Conservation (phyloP, 306 rosid genomes). For the Quercus cerris region DNA sequence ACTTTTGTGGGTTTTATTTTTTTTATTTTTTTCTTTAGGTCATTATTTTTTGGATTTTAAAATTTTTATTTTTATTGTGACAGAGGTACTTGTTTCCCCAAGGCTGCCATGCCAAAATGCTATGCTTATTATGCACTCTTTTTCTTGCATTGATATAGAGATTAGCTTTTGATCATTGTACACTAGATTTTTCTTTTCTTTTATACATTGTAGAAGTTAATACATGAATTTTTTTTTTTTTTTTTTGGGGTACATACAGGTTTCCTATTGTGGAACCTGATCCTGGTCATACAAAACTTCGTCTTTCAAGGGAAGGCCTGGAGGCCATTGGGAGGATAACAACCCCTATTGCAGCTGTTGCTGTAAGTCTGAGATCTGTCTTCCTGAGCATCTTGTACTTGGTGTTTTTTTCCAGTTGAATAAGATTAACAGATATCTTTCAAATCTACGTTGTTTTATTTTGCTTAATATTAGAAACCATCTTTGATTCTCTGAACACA, state of each 20-base stretch:
- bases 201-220: constrained; percentile 3
- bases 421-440: not conserved
- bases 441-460: not conserved
- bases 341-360: constrained; percentile 88
- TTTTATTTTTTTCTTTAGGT: not conserved
- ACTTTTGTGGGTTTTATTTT: not conserved
- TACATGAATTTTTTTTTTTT: constrained; percentile 20
- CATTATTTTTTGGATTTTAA: not conserved
- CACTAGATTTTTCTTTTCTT: constrained; percentile 1
- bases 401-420: not conserved
- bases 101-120: not conserved
- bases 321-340: constrained; percentile 77
- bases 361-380: constrained; percentile 48
- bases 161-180: not conserved
- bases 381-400: not conserved
- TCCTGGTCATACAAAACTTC: constrained; percentile 88
- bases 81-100: not conserved
- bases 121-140: not conserved
- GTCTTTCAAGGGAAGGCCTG: constrained; percentile 85
- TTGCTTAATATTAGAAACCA: not conserved
- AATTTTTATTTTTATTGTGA: not conserved
- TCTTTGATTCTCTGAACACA: not conserved
- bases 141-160: not conserved
- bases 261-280: constrained; percentile 95
- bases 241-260: constrained; percentile 29